These are phyloP conservation scores for Calonectria montana DNA, from an alignment of 2,329 filamentous ascomycete species.

Conservation along the genomic window DNA sequence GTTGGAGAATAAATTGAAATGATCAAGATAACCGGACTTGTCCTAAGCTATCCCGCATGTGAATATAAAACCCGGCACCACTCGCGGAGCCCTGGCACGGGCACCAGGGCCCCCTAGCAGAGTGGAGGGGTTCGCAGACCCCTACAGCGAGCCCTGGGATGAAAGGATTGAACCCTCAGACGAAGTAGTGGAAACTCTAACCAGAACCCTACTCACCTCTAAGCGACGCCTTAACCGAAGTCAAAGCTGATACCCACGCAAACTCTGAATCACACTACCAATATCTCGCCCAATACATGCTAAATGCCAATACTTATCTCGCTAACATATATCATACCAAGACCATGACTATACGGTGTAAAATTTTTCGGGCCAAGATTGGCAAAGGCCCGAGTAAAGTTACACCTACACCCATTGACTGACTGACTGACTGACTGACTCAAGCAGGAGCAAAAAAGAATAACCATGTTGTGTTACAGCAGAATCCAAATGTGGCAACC, in stretches of 20 bases:
- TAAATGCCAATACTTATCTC: not conserved
- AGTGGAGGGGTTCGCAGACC: not conserved
- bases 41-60: not conserved
- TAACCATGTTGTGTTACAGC: not conserved
- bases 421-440: not conserved
- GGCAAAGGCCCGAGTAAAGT: not conserved
- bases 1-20: not conserved
- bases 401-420: not conserved
- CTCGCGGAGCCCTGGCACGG: not conserved
- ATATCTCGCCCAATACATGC: not conserved
- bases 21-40: not conserved
- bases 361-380: not conserved
- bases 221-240: constrained; percentile 3
- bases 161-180: not conserved
- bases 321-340: not conserved
- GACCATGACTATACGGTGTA: too few species aligned
- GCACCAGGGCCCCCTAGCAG: not conserved
- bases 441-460: not conserved
- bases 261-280: not conserved
- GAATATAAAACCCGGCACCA: not conserved
- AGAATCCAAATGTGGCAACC: not conserved
- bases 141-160: not conserved
- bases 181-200: constrained; percentile 1
- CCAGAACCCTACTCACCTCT: not conserved
- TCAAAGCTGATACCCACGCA: not conserved